phyloP scores from a whole-genome alignment of 306 rosid genomes.

The Sicyos baderoa region DNA sequence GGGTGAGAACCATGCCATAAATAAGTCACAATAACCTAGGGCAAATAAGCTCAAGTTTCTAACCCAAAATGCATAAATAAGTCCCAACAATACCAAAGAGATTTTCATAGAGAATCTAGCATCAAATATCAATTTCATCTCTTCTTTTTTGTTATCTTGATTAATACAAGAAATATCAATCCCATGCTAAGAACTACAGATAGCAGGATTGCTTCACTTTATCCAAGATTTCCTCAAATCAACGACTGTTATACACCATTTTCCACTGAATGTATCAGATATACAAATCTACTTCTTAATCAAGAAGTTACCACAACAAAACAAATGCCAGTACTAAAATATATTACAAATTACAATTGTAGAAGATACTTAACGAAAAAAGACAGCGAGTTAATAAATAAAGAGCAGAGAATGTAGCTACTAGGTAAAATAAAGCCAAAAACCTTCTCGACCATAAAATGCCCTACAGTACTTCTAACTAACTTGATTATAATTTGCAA shows the following conservation, averaged over 20 bases:
- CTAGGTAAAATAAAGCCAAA: neutral
- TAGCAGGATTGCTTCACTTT: constrained; percentile 1
- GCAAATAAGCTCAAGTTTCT: neutral
- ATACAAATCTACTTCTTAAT: neutral
- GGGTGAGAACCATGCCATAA: neutral
- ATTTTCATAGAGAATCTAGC: neutral
- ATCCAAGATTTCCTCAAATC: neutral
- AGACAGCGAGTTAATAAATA: neutral
- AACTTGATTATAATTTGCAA: neutral
- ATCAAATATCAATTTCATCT: neutral
- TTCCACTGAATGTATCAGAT: neutral
- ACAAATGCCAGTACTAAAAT: neutral
- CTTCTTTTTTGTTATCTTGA: neutral
- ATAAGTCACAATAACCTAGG: neutral
- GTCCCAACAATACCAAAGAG: neutral
- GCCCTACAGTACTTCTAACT: neutral
- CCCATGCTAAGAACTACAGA: neutral
- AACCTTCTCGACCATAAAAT: neutral
- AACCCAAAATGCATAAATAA: neutral
- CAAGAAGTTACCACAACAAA: constrained; percentile 5
- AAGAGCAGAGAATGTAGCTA: neutral
- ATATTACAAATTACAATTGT: neutral
- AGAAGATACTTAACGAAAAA: neutral
- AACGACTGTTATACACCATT: neutral
- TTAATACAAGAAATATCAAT: neutral